phyloP scores from a whole-genome alignment of 306 rosid genomes.

The Medicago ruthenica region DNA sequence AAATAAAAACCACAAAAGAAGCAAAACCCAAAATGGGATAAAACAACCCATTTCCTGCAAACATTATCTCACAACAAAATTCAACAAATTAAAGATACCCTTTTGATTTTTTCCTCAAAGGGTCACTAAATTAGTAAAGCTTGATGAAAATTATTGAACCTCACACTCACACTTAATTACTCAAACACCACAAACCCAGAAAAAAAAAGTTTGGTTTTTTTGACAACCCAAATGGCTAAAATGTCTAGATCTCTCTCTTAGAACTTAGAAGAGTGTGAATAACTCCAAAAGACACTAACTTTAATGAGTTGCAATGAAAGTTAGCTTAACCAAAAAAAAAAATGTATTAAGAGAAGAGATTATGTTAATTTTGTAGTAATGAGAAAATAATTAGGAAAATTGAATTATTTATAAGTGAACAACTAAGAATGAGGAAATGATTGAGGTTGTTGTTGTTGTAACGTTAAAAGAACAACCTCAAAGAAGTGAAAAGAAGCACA shows the following conservation, averaged over 20 bases:
- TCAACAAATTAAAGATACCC: slow-evolving; percentile 47
- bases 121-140: slow-evolving; percentile 26
- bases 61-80: slow-evolving; percentile 53
- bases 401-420: too few species aligned
- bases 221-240: slow-evolving; percentile 33
- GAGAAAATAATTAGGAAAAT: too few species aligned
- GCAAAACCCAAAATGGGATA: slow-evolving; percentile 82
- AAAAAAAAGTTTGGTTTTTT: slow-evolving; percentile 30
- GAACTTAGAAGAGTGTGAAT: neutral
- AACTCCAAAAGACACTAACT: slow-evolving; percentile 35
- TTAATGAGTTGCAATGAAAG: neutral
- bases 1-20: slow-evolving; percentile 67
- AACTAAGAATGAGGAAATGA: too few species aligned
- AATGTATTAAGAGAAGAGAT: too few species aligned
- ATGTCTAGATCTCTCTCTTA: slow-evolving; percentile 56
- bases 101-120: slow-evolving; percentile 39
- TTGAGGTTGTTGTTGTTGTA: too few species aligned
- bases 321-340: too few species aligned
- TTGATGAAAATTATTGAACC: slow-evolving; percentile 44
- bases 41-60: slow-evolving; percentile 63
- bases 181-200: slow-evolving; percentile 25
- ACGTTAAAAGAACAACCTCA: too few species aligned
- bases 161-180: neutral
- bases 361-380: too few species aligned
- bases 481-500: too few species aligned